These are phyloP conservation scores for Favolaschia claudopus DNA, from an alignment of 768 basidiomycete species.

Conservation along the genomic window DNA sequence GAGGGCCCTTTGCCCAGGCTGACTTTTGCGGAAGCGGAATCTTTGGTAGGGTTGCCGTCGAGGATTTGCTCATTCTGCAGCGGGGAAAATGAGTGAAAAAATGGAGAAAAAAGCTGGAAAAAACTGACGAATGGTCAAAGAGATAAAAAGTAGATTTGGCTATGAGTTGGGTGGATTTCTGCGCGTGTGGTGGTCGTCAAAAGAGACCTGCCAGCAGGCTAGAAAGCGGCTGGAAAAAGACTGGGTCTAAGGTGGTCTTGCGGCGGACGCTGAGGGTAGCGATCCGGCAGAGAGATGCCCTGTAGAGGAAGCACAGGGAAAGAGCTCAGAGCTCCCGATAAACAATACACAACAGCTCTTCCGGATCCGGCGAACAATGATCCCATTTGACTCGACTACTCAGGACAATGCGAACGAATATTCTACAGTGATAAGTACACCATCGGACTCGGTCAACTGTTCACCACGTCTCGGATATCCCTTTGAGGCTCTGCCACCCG, in stretches of 20 bases:
- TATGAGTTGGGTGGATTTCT: conserved; percentile 57
- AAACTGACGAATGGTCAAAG: conserved; percentile 53
- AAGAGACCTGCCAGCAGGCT: conserved; percentile 93
- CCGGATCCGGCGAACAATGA: neutral
- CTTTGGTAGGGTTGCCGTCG: conserved; percentile 76
- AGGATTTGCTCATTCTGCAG: conserved; percentile 92
- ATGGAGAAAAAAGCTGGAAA: conserved; percentile 10
- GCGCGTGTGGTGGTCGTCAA: conserved; percentile 83
- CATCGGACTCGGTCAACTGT: no score
- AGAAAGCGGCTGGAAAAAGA: conserved; percentile 64
- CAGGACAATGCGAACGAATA: no score
- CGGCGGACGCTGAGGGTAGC: conserved; percentile 47
- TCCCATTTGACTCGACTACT: no score
- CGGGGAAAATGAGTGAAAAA: conserved; percentile 23
- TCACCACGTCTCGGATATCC: no score
- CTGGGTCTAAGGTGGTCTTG: conserved; percentile 48
- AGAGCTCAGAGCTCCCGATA: neutral
- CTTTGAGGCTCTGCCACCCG: no score
- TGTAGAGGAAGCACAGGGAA: conserved; percentile 12
- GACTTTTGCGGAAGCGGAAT: conserved; percentile 81
- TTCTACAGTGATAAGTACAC: no score
- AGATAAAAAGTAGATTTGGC: conserved; percentile 49
- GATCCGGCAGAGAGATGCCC: conserved; percentile 33
- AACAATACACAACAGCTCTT: neutral
- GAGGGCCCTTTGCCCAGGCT: conserved; percentile 92